Percentiles rank a stretch among this genome's conserved stretches.
Evolutionary conservation across 768 basidiomycete genomes (phyloP).

Genomic region (Termitomyces sp.): DNA sequence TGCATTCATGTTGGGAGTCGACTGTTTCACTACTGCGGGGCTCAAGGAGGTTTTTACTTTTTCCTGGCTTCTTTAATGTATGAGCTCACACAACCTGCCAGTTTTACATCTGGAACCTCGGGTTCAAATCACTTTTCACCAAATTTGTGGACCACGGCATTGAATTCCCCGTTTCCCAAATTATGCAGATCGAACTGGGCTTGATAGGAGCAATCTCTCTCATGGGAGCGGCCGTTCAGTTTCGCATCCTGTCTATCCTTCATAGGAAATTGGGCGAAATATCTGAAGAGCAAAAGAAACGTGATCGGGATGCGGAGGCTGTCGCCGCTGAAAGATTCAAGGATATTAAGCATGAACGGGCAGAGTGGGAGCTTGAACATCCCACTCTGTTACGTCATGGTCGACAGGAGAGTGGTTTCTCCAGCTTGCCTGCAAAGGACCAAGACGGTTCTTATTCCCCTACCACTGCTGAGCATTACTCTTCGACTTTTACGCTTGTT

Average conservation of each 20-base stretch:
- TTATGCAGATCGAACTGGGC: constrained; percentile 92
- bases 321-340: constrained; percentile 68
- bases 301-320: constrained; percentile 71
- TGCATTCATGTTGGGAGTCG: constrained; percentile 87
- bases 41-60: constrained; percentile 74
- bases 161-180: constrained; percentile 79
- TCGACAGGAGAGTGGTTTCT: constrained; percentile 58
- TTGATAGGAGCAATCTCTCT: constrained; percentile 78
- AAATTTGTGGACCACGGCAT: constrained; percentile 65
- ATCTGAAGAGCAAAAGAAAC: constrained; percentile 62
- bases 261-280: constrained; percentile 79
- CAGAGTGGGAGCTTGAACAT: constrained; percentile 86
- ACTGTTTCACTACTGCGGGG: constrained; percentile 88
- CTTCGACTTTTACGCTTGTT: constrained; percentile 46
- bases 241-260: constrained; percentile 78
- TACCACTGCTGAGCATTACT: constrained; percentile 40
- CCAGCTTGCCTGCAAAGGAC: constrained; percentile 62
- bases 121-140: constrained; percentile 75
- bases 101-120: constrained; percentile 97
- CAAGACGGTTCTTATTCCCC: constrained; percentile 44
- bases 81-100: constrained; percentile 21
- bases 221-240: constrained; percentile 87
- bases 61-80: neutral
- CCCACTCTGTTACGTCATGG: constrained; percentile 56
- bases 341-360: constrained; percentile 60